Percentiles rank a stretch among this genome's conserved stretches.
Evolutionary conservation across 108 stramenopile species (phyloP).

Genomic region (Cylindrotheca closterium): DNA sequence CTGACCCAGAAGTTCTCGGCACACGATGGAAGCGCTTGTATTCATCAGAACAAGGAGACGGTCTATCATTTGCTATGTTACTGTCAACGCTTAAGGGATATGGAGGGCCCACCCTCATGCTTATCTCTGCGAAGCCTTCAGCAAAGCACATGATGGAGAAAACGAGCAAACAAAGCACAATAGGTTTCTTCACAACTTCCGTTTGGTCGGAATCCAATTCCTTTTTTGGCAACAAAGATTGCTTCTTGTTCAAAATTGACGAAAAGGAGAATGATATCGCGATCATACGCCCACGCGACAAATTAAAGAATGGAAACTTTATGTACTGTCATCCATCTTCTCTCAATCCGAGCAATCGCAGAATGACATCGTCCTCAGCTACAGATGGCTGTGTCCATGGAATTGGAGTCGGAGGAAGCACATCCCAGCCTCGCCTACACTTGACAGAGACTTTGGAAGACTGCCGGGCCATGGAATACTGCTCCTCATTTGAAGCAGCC

Average conservation of each 20-base stretch:
- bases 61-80: constrained; percentile 45
- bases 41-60: constrained; percentile 50
- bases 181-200: constrained; percentile 56
- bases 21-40: constrained; percentile 55
- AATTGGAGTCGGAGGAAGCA: constrained; percentile 32
- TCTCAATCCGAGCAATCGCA: not conserved
- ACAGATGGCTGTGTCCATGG: constrained; percentile 21
- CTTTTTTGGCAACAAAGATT: constrained; percentile 26
- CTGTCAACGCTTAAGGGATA: constrained; percentile 43
- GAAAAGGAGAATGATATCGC: constrained; percentile 31
- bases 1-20: constrained; percentile 52
- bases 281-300: constrained; percentile 38
- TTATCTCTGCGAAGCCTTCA: constrained; percentile 34
- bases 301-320: constrained; percentile 9
- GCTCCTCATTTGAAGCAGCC: constrained; percentile 13
- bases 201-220: constrained; percentile 45
- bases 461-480: constrained; percentile 35
- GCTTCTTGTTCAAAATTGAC: constrained; percentile 49
- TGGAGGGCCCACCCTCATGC: constrained; percentile 44
- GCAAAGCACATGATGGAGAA: constrained; percentile 10
- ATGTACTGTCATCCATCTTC: constrained; percentile 54
- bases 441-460: constrained; percentile 45
- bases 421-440: constrained; percentile 31
- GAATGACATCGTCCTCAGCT: not conserved
- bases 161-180: constrained; percentile 13